Conservation (phyloP, 1,284 basidiomycete genomes). For the Cutaneotrichosporon mucoides region DNA sequence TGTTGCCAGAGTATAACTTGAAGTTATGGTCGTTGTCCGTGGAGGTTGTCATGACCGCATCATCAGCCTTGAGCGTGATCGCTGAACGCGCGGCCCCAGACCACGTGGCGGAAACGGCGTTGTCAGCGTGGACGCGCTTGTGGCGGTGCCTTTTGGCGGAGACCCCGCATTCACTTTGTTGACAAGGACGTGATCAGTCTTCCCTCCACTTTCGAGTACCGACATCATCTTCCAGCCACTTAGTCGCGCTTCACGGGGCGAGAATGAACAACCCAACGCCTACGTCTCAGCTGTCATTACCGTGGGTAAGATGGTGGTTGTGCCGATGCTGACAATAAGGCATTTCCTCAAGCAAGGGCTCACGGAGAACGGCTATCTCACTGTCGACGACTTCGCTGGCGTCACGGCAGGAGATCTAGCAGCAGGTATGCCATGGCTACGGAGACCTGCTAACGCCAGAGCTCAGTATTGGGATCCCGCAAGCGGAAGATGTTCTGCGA, state of each 20-base stretch:
- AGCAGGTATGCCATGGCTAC: constrained; percentile 23
- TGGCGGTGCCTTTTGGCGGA: background rate
- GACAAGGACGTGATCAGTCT: too few relatives aligned
- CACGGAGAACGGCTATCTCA: constrained; percentile 36
- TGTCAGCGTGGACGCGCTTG: background rate
- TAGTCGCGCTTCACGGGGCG: too few relatives aligned
- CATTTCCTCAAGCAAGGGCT: constrained; percentile 34
- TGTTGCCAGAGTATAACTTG: too few relatives aligned
- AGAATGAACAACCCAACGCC: background rate
- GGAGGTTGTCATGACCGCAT: constrained; percentile 3
- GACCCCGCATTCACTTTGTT: too few relatives aligned
- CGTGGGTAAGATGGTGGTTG: constrained; percentile 6
- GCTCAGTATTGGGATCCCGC: constrained; percentile 25
- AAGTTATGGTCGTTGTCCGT: background rate
- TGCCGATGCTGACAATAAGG: constrained; percentile 1
- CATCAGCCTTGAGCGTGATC: background rate
- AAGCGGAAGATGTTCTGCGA: constrained; percentile 34
- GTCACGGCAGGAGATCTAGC: constrained; percentile 29
- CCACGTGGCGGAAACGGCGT: background rate
- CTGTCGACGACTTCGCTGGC: constrained; percentile 25
- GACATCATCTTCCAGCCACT: too few relatives aligned
- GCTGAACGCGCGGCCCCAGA: constrained; percentile 5
- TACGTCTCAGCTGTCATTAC: constrained; percentile 14
- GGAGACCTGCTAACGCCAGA: constrained; percentile 20
- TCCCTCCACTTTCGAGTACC: too few relatives aligned